These are phyloP conservation scores for Yarrowia osloensis DNA, from an alignment of 805 yeast species.

Conservation along the genomic window DNA sequence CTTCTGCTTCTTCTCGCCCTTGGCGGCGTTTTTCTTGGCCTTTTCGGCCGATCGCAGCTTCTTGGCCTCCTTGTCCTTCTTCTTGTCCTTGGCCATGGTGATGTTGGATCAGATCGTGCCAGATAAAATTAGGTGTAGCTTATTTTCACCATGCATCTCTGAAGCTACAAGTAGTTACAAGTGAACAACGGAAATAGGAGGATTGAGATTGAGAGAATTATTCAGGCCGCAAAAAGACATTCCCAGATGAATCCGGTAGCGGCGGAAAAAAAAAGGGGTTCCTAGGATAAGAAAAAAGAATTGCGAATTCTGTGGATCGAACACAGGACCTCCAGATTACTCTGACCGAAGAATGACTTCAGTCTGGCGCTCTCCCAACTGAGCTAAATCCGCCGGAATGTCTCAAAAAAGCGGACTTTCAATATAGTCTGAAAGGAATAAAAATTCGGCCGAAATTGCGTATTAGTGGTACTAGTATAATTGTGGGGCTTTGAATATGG, in stretches of 20 bases:
- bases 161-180: too few relatives aligned
- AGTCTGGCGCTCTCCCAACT: slow-evolving; percentile 48
- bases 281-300: too few relatives aligned
- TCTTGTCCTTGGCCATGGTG: slow-evolving; percentile 61
- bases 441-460: background rate
- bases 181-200: too few relatives aligned
- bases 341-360: slow-evolving; percentile 33
- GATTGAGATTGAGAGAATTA: too few relatives aligned
- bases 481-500: too few relatives aligned
- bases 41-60: slow-evolving; percentile 86
- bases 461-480: too few relatives aligned
- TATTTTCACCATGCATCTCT: too few relatives aligned
- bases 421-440: background rate
- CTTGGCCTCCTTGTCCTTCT: slow-evolving; percentile 86
- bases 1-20: slow-evolving; percentile 73
- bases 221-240: too few relatives aligned
- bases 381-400: slow-evolving; percentile 39
- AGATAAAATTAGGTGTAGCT: too few relatives aligned
- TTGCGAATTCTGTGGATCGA: slow-evolving; percentile 65
- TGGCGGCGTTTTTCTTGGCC: slow-evolving; percentile 69
- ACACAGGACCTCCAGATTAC: slow-evolving; percentile 77
- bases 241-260: too few relatives aligned
- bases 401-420: background rate
- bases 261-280: too few relatives aligned
- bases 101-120: background rate